Evolutionary conservation across 805 yeast species (phyloP).

Genomic region (Wickerhamiella siamensis): DNA sequence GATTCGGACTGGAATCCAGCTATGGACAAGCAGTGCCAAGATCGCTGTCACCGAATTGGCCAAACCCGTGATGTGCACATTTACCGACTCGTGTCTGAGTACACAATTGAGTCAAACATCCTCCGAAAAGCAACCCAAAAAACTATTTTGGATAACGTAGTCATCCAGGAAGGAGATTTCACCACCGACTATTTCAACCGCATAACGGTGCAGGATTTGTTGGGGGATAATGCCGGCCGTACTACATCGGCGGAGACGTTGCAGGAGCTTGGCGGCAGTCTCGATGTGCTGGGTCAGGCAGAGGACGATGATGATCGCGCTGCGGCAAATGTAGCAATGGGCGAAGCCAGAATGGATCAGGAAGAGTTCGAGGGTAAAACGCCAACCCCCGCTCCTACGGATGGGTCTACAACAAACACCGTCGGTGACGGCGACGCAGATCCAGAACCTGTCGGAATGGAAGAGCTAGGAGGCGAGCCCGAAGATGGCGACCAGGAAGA

Average conservation of each 20-base stretch:
- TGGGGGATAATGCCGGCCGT: conserved; percentile 42
- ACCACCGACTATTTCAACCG: conserved; percentile 92
- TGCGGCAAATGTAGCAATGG: conserved; percentile 82
- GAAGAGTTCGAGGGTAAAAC: conserved; percentile 60
- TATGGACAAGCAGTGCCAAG: conserved; percentile 98
- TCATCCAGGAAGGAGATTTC: conserved; percentile 95
- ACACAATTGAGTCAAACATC: conserved; percentile 90
- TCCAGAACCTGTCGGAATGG: conserved; percentile 11
- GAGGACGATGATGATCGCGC: conserved; percentile 69
- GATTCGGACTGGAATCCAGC: conserved; percentile 99
- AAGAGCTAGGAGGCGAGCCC: conserved; percentile 10
- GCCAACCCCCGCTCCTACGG: conserved; percentile 8
- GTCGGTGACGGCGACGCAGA: conserved; percentile 18
- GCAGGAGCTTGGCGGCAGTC: conserved; percentile 23
- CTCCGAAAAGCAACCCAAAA: conserved; percentile 89
- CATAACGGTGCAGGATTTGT: conserved; percentile 68
- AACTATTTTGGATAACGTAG: conserved; percentile 82
- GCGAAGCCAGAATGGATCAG: conserved; percentile 68
- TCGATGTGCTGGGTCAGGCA: conserved; percentile 67
- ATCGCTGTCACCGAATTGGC: conserved; percentile 97
- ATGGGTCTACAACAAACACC: background rate
- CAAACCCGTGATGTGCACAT: conserved; percentile 97
- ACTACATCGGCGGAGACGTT: conserved; percentile 21
- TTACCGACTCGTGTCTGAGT: conserved; percentile 89
- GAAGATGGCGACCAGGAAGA: conserved; percentile 39